phyloP scores from a whole-genome alignment of 768 basidiomycete genomes.

The Pulveroboletus ravenelii region DNA sequence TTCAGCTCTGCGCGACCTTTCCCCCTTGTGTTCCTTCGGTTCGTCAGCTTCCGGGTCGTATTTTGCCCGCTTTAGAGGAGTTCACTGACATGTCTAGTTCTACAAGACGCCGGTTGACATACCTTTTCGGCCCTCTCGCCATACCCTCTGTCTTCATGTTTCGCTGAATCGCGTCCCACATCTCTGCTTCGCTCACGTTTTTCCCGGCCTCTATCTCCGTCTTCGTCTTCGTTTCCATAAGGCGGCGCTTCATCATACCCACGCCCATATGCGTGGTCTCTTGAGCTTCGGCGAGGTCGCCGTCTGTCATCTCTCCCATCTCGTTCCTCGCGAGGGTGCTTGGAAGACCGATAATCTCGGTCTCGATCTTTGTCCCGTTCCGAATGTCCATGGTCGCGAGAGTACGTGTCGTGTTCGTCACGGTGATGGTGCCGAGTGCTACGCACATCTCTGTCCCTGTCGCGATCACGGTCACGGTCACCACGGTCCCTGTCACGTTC shows the following conservation, averaged over 20 bases:
- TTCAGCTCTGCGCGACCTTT: slow-evolving; percentile 50
- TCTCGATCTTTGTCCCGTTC: slow-evolving; percentile 37
- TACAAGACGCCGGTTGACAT: slow-evolving; percentile 8
- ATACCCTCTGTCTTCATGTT: slow-evolving; percentile 43
- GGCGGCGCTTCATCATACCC: slow-evolving; percentile 49
- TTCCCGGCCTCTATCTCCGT: slow-evolving; percentile 25
- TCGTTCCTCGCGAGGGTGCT: slow-evolving; percentile 51
- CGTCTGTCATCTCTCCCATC: slow-evolving; percentile 50
- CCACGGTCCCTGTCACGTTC: slow-evolving; percentile 38
- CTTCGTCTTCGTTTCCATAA: slow-evolving; percentile 39
- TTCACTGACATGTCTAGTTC: slow-evolving; percentile 2
- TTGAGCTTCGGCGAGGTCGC: slow-evolving; percentile 38
- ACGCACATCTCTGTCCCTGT: slow-evolving; percentile 39
- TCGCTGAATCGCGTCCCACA: slow-evolving; percentile 31
- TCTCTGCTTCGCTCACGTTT: slow-evolving; percentile 48
- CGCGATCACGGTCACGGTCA: slow-evolving; percentile 41
- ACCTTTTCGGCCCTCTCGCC: slow-evolving; percentile 69
- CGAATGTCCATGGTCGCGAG: slow-evolving; percentile 32
- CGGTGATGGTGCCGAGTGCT: slow-evolving; percentile 32
- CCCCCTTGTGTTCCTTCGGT: slow-evolving; percentile 38
- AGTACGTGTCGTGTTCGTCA: slow-evolving; percentile 32
- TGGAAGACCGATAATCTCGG: slow-evolving; percentile 40
- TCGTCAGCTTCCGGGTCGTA: slow-evolving; percentile 47
- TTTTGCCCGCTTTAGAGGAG: slow-evolving; percentile 43
- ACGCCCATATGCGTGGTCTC: slow-evolving; percentile 37